phyloP scores from a whole-genome alignment of 805 yeast genomes.

The Yamadazyma olivae region DNA sequence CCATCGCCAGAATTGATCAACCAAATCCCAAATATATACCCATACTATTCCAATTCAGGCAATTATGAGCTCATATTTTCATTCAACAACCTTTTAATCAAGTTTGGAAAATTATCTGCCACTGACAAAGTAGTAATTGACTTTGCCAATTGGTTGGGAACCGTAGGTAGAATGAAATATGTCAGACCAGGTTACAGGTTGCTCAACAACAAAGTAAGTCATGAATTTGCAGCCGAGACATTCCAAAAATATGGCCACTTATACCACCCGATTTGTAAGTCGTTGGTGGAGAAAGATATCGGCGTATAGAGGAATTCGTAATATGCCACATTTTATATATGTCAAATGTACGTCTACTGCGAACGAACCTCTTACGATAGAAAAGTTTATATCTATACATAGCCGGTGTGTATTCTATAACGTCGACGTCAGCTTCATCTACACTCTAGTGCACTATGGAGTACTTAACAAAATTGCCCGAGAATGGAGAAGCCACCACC shows the following conservation, averaged over 20 bases:
- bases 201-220: constrained; percentile 19
- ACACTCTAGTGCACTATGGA: too few relatives aligned
- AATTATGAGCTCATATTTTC: constrained; percentile 24
- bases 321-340: too few relatives aligned
- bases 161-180: constrained; percentile 36
- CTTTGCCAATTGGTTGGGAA: constrained; percentile 30
- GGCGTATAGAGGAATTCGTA: too few relatives aligned
- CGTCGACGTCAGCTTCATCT: too few relatives aligned
- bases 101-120: constrained; percentile 15
- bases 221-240: constrained; percentile 25
- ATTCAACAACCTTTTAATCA: constrained; percentile 23
- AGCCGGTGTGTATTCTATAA: too few relatives aligned
- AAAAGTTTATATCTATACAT: too few relatives aligned
- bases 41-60: constrained; percentile 15
- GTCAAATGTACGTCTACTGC: not conserved
- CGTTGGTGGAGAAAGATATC: constrained; percentile 23
- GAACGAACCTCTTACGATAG: too few relatives aligned
- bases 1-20: constrained; percentile 10
- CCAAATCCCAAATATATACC: constrained; percentile 17
- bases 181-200: constrained; percentile 31
- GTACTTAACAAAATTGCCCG: constrained; percentile 20
- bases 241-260: constrained; percentile 18
- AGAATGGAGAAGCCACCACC: constrained; percentile 15
- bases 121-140: constrained; percentile 14
- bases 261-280: constrained; percentile 32